phyloP scores from a whole-genome alignment of 805 yeast genomes.

The Isabelozyma gotoi region DNA sequence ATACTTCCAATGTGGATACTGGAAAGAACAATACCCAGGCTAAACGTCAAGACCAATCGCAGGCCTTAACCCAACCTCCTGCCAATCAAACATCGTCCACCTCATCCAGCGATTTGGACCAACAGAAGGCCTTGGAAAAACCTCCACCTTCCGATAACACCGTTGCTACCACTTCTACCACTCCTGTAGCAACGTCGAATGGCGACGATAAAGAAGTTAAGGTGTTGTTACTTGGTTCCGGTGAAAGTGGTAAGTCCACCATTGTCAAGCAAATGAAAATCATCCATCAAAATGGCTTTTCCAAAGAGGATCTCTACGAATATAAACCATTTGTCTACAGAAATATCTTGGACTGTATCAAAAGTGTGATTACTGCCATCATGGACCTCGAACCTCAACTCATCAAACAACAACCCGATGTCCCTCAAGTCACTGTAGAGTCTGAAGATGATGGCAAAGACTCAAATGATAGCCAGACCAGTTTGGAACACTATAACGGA shows the following conservation, averaged over 20 bases:
- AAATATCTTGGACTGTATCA: slow-evolving; percentile 76
- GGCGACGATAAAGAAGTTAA: slow-evolving; percentile 52
- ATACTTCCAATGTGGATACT: slow-evolving; percentile 2
- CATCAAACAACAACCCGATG: slow-evolving; percentile 16
- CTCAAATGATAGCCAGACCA: slow-evolving; percentile 5
- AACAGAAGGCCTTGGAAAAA: neutral
- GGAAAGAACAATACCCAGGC: slow-evolving; percentile 6
- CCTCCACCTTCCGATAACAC: neutral
- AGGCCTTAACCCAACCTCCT: slow-evolving; percentile 5
- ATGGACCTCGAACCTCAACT: slow-evolving; percentile 47
- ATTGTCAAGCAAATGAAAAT: slow-evolving; percentile 81
- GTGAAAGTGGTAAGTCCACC: slow-evolving; percentile 82
- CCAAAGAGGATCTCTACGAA: slow-evolving; percentile 67
- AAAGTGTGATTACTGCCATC: slow-evolving; percentile 67
- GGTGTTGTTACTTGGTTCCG: slow-evolving; percentile 80
- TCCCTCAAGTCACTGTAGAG: slow-evolving; percentile 3
- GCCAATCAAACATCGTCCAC: slow-evolving; percentile 1
- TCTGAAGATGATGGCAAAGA: slow-evolving; percentile 4
- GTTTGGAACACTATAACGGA: slow-evolving; percentile 11
- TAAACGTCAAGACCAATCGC: slow-evolving; percentile 17
- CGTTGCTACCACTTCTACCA: neutral
- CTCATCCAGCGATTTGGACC: slow-evolving; percentile 4
- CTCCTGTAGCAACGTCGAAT: too few species aligned
- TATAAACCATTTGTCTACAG: slow-evolving; percentile 78
- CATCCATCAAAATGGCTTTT: slow-evolving; percentile 68